Evolutionary conservation across 1,139 yeast species (phyloP).

Genomic region (Magnusiomyces tetraspermus): DNA sequence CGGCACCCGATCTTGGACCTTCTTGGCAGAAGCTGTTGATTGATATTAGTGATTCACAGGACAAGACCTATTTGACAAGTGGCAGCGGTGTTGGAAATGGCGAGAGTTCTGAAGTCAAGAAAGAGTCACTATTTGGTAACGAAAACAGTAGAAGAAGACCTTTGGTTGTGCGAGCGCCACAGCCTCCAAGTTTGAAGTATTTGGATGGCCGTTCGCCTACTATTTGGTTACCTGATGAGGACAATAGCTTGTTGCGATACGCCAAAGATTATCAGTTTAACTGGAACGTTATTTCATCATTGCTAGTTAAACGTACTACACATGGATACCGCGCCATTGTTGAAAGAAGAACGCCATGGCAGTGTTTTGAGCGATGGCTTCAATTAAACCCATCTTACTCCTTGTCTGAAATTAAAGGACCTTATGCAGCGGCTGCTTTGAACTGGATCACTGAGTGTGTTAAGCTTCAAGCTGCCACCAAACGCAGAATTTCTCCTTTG

Average conservation of each 20-base stretch:
- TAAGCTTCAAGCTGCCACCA: conserved; percentile 76
- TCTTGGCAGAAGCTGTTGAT: conserved; percentile 30
- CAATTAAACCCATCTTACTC: conserved; percentile 86
- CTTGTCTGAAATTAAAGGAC: conserved; percentile 78
- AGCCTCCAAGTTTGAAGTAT: conserved; percentile 74
- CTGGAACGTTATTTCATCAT: conserved; percentile 87
- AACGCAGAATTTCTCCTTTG: conserved; percentile 78
- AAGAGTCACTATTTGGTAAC: conserved; percentile 17
- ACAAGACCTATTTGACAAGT: no score
- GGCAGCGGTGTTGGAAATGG: not conserved
- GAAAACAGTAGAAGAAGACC: conserved; percentile 22
- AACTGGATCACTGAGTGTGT: conserved; percentile 89
- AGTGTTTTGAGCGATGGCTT: conserved; percentile 90
- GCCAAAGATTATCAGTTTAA: conserved; percentile 85
- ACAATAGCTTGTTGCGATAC: conserved; percentile 62
- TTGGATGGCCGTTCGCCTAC: conserved; percentile 81
- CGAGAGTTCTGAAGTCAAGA: not conserved
- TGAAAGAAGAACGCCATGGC: conserved; percentile 97
- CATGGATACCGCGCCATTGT: conserved; percentile 72
- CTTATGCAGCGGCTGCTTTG: conserved; percentile 74
- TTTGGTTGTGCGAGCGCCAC: conserved; percentile 48
- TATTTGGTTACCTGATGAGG: conserved; percentile 93
- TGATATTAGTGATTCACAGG: conserved; percentile 17
- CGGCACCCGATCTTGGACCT: conserved; percentile 26
- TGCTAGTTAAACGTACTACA: conserved; percentile 56